Evolutionary conservation across 2,329 filamentous ascomycete species (phyloP).

Genomic region (Ilyonectria robusta): DNA sequence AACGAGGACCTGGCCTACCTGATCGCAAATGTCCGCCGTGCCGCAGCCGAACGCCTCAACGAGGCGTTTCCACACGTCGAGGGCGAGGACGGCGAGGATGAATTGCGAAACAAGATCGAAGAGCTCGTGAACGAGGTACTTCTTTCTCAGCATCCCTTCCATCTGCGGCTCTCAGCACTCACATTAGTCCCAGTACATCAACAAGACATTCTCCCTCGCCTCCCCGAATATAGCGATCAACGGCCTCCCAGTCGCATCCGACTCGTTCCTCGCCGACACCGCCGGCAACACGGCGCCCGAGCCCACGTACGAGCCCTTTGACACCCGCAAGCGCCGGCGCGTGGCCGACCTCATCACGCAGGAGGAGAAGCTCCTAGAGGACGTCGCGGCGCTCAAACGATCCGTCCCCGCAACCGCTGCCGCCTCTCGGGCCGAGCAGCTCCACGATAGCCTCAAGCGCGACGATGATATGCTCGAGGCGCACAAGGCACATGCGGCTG

Average conservation of each 20-base stretch:
- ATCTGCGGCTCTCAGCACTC: neutral
- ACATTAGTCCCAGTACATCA: conserved; percentile 67
- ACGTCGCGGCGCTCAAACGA: conserved; percentile 73
- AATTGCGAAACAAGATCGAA: conserved; percentile 71
- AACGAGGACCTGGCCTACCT: conserved; percentile 81
- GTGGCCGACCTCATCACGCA: conserved; percentile 73
- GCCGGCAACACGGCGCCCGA: conserved; percentile 41
- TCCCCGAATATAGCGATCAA: conserved; percentile 74
- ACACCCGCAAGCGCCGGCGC: conserved; percentile 69
- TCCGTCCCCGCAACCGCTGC: conserved; percentile 64
- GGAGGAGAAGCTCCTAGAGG: conserved; percentile 75
- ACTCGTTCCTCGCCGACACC: conserved; percentile 53
- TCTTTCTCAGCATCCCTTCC: neutral
- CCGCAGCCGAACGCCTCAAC: conserved; percentile 77
- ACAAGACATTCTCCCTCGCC: conserved; percentile 71
- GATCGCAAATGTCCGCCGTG: conserved; percentile 76
- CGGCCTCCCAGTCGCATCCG: conserved; percentile 65
- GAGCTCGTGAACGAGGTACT: conserved; percentile 71
- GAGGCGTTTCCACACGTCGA: conserved; percentile 77
- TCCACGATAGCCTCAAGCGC: conserved; percentile 57
- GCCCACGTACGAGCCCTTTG: conserved; percentile 70
- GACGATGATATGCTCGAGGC: conserved; percentile 63
- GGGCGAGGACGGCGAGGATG: conserved; percentile 63
- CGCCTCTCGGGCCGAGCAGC: conserved; percentile 56
- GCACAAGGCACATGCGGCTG: conserved; percentile 40